Evolutionary conservation across 164 flowering plant species (phyloP).

Genomic region (Santalum album): DNA sequence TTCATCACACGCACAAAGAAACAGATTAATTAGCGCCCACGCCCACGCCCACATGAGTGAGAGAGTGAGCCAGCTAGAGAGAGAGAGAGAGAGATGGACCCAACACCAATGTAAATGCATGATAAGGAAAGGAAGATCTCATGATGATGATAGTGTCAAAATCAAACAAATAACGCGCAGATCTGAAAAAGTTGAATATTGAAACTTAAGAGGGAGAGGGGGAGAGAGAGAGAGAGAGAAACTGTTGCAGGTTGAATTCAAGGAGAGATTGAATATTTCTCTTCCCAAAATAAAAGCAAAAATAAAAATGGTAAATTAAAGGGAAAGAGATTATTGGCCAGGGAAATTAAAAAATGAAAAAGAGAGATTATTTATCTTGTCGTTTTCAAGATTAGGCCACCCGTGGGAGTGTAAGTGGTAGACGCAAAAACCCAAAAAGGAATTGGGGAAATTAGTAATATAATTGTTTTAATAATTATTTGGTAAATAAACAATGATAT

Average conservation of each 20-base stretch:
- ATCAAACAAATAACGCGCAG: conserved; percentile 25
- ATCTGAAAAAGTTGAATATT: conserved; percentile 17
- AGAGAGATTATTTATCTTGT: too few relatives aligned
- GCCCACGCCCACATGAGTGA: too few relatives aligned
- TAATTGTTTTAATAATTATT: too few relatives aligned
- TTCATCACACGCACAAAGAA: conserved; percentile 1
- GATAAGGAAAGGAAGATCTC: conserved; percentile 40
- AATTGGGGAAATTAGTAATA: too few relatives aligned
- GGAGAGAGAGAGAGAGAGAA: conserved; percentile 12
- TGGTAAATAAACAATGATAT: too few relatives aligned
- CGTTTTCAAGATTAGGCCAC: too few relatives aligned
- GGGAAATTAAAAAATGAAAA: too few relatives aligned
- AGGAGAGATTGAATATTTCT: conserved; percentile 6
- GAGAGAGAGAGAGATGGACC: conserved; percentile 4
- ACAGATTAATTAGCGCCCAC: not conserved
- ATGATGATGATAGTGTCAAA: conserved; percentile 43
- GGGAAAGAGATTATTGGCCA: not conserved
- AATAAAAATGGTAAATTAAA: not conserved
- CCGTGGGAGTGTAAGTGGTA: too few relatives aligned
- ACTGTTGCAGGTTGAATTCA: conserved; percentile 26
- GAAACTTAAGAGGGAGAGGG: conserved; percentile 13
- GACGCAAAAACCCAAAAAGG: too few relatives aligned
- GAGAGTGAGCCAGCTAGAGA: conserved; percentile 8
- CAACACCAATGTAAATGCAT: conserved; percentile 20
- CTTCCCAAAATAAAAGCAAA: too few relatives aligned